Evolutionary conservation across 768 basidiomycete genomes (phyloP).

Genomic region (Xerocomellus intermedius): DNA sequence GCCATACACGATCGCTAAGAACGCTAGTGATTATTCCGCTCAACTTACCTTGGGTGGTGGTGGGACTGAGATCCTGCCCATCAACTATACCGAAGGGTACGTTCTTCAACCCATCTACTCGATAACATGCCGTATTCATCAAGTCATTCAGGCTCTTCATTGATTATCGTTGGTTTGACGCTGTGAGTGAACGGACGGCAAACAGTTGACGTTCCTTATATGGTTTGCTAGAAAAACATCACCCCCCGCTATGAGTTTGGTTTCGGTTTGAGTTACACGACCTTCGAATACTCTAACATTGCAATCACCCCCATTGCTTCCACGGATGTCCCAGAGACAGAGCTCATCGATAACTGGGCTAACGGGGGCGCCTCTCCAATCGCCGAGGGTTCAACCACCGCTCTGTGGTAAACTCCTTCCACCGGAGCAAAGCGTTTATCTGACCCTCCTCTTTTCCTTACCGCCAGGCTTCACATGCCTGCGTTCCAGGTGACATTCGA

Average conservation of each 20-base stretch:
- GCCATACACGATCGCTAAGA: conserved; percentile 74
- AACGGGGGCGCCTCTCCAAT: conserved; percentile 54
- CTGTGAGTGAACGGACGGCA: conserved; percentile 40
- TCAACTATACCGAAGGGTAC: conserved; percentile 61
- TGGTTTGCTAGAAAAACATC: conserved; percentile 52
- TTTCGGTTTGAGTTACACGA: conserved; percentile 84
- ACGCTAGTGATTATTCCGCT: conserved; percentile 48
- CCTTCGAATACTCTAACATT: conserved; percentile 68
- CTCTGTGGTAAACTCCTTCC: conserved; percentile 48
- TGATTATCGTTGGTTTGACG: conserved; percentile 73
- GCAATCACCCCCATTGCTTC: conserved; percentile 41
- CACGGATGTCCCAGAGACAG: conserved; percentile 31
- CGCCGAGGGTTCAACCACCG: conserved; percentile 56
- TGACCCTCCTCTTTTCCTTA: not conserved
- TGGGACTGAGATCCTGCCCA: conserved; percentile 35
- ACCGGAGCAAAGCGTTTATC: not conserved
- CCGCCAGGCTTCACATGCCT: conserved; percentile 60
- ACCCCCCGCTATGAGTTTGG: conserved; percentile 87
- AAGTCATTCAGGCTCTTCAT: conserved; percentile 47
- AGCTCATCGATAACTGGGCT: conserved; percentile 52
- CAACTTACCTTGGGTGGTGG: conserved; percentile 32
- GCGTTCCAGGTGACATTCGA: conserved; percentile 61
- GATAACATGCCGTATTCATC: not conserved
- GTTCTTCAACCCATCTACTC: not conserved
- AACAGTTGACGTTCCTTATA: not conserved